These are phyloP conservation scores for Clarireedia sp. DNA, from an alignment of 2,329 filamentous ascomycete genomes.

Conservation along the genomic window DNA sequence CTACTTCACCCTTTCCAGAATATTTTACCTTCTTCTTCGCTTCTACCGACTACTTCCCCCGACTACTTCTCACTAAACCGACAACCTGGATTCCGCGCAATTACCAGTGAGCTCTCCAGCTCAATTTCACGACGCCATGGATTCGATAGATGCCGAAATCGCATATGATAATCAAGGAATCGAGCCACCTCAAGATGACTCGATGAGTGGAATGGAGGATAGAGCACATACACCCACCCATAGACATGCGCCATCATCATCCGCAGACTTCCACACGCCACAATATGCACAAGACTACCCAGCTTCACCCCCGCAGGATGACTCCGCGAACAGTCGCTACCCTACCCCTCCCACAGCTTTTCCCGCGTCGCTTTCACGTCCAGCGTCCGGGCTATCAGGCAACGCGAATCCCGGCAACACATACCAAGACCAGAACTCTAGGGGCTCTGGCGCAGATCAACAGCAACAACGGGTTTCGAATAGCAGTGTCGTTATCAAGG, in stretches of 20 bases:
- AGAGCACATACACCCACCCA: conserved; percentile 26
- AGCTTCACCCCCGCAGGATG: conserved; percentile 23
- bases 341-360: conserved; percentile 28
- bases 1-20: conserved; percentile 11
- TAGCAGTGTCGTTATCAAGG: conserved; percentile 91
- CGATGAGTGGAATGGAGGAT: conserved; percentile 26
- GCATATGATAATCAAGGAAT: conserved; percentile 30
- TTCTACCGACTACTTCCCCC: too few relatives aligned
- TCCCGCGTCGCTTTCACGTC: conserved; percentile 27
- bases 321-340: conserved; percentile 25
- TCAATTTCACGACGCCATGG: conserved; percentile 46
- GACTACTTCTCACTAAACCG: conserved; percentile 10
- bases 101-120: conserved; percentile 41
- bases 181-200: conserved; percentile 22
- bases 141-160: conserved; percentile 42
- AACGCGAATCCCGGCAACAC: conserved; percentile 26
- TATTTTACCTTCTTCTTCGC: not conserved
- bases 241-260: conserved; percentile 28
- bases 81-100: conserved; percentile 46
- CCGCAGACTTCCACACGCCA: conserved; percentile 26
- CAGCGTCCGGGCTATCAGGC: conserved; percentile 28
- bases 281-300: conserved; percentile 24
- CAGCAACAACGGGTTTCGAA: conserved; percentile 28
- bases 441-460: conserved; percentile 19
- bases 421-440: conserved; percentile 29